Base-by-base conservation (phyloP, 176 grass and related monocot species). In the Themeda triandra region DNA sequence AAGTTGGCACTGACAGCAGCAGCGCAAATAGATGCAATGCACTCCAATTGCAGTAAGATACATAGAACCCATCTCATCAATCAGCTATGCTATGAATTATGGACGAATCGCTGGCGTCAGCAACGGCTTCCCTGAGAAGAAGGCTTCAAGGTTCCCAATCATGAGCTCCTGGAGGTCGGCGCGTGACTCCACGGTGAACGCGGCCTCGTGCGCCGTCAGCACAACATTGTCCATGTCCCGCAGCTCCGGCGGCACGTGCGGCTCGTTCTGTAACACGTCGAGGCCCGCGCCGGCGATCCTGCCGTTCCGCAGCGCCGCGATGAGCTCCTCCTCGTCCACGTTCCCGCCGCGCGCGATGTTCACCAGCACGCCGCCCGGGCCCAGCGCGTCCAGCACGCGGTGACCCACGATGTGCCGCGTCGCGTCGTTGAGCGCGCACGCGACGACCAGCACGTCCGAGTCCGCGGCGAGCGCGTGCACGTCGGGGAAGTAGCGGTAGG, bases 251-350 rank as follows among this genome's bases (percentile, higher is more conserved):
- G 88, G 82, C 13, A 88, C 56, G 18, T 33, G 25, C 6, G 88
- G 91, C 8, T 93, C 88, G 9, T 79, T 13, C 82, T 90, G 85
- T 18, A 85, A 88, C 13, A 93, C 88, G 27, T 93, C 81, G n/a
- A 93, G 91, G 1, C 88, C 91, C 0, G 64, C 88, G 18, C 88
- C 84, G 42, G 45, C 79, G 21, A 93, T 51, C 81, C 83, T 86
- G 18, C 87, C 81, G 14, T 90, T 56, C 81, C 2, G 33, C 44
- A 92, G 81, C 37, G 79, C 79, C 36, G 6, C 6, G 17, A 87
- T 42, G 6, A 92, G 72, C 40, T 82, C 84, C 12, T 5, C 5
- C 80, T 92, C 84, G 31, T 90, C 84, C 2, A 87, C 51, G 46
- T 76, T 58, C 1, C 70, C 91, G 6, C 91, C 91, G 13, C 81